Base-by-base conservation (phyloP, 306 rosid genomes). In the Corylus avellana region DNA sequence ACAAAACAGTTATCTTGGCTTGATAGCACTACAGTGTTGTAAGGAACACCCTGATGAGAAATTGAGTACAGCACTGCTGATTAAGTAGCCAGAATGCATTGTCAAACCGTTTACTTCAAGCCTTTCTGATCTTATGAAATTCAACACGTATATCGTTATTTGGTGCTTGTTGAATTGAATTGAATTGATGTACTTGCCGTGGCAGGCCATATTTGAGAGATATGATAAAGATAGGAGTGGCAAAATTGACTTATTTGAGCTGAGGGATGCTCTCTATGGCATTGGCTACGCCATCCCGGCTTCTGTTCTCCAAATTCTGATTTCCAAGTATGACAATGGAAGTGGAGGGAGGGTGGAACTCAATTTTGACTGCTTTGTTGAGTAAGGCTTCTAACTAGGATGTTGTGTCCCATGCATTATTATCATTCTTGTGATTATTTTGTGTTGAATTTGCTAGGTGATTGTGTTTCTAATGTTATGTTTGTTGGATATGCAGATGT, bases 241-340 rank as follows among this genome's bases (percentile, higher is more conserved):
- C 39, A 92, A 85, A 71, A 94, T 94, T 75, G 95, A 92, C 80
- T 85, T 82, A 50, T 56, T 92, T 86, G 98, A 94, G 77, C 79
- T 94, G 57, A 91, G 97, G 78, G 98, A 94, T 84, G 98, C 98
- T 72, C 88, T 91, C 22, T 94, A 88, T 80, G 93, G 97, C 70
- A 87, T 90, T 78, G 97, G 98, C 72, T 90, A 87, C 79, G 87
- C 88, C 2, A 80, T 91, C 58, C 97, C 97, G 1, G 87, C 83
- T 66, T 84, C 95, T 0, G 93, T 91, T 80, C 97, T 94, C 70
- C 91, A 90, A 74, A 88, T 92, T 72, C 77, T 92, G 77, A 85
- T 88, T 78, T 90, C 98, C 79, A 86, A 85, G 80, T 92, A 92
- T 22, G 84, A 89, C 57, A 86, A 86, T 82, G 97, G 86, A 84